Conservation (phyloP, 2,329 filamentous ascomycete species). For the Diaporthe destruens region DNA sequence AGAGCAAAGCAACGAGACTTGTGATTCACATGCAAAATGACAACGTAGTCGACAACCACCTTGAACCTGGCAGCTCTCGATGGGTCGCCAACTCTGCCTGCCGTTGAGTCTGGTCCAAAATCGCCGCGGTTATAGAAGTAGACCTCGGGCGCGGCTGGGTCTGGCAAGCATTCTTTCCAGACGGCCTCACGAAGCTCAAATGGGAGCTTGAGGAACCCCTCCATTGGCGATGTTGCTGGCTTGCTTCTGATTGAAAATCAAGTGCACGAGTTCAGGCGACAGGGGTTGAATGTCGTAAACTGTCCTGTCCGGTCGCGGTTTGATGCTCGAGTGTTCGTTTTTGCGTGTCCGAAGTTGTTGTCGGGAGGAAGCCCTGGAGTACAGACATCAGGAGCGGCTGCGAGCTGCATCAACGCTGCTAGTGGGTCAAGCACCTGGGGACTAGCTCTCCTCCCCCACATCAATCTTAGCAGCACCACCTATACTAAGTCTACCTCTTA, state of each 20-base stretch:
- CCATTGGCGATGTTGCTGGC: background rate
- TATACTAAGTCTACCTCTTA: too few relatives aligned
- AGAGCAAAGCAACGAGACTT: conserved; percentile 17
- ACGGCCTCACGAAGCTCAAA: conserved; percentile 22
- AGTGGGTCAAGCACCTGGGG: background rate
- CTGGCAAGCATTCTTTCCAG: conserved; percentile 21
- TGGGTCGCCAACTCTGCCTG: background rate
- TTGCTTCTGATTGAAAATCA: background rate
- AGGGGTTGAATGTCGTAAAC: background rate
- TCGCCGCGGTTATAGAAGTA: conserved; percentile 31
- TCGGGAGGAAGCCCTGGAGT: background rate
- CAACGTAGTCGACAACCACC: conserved; percentile 25
- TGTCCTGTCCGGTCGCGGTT: background rate
- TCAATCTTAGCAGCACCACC: background rate
- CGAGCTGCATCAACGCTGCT: background rate
- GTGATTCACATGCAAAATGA: conserved; percentile 27
- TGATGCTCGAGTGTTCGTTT: background rate
- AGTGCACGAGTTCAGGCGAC: background rate
- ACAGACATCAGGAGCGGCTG: background rate
- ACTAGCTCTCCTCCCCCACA: background rate
- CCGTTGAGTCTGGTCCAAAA: conserved; percentile 1
- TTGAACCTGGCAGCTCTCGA: conserved; percentile 8
- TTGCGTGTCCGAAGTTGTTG: background rate
- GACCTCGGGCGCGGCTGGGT: conserved; percentile 18
- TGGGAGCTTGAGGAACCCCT: conserved; percentile 15